A percentile compares a stretch with the other conserved stretches of the same genome.
Conservation (phyloP, 2,329 filamentous ascomycete genomes). For the Verticillium nonalfalfae region DNA sequence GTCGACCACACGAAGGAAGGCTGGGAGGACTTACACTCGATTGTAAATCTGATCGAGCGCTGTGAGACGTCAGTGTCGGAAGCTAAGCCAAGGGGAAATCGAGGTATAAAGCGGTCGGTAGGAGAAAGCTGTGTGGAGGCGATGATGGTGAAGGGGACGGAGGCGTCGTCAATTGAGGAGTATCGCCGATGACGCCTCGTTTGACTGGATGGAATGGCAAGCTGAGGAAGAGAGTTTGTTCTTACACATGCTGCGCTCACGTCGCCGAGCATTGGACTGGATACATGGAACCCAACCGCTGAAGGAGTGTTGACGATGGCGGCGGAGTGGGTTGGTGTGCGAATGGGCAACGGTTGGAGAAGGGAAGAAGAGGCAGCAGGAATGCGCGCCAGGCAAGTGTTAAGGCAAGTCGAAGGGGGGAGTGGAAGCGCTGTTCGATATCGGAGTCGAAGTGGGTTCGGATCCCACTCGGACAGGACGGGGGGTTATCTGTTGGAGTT, state of each 20-base stretch:
- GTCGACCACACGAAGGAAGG: background rate
- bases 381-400: background rate
- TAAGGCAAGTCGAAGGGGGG: background rate
- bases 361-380: background rate
- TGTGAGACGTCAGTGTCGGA: constrained; percentile 25
- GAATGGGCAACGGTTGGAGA: background rate
- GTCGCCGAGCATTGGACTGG: background rate
- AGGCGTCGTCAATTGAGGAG: background rate
- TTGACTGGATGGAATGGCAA: background rate
- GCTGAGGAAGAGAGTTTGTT: background rate
- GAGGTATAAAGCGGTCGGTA: background rate
- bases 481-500: background rate
- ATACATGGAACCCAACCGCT: background rate
- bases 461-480: background rate
- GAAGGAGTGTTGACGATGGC: background rate
- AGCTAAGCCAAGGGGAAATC: background rate
- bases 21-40: constrained; percentile 35
- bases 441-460: background rate
- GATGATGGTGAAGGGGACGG: background rate
- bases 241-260: background rate
- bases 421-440: background rate
- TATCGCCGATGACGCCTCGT: background rate
- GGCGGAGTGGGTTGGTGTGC: background rate
- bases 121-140: background rate
- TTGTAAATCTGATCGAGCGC: constrained; percentile 44